phyloP scores from a whole-genome alignment of 2,329 filamentous ascomycete species.

The Colletotrichum sp. region DNA sequence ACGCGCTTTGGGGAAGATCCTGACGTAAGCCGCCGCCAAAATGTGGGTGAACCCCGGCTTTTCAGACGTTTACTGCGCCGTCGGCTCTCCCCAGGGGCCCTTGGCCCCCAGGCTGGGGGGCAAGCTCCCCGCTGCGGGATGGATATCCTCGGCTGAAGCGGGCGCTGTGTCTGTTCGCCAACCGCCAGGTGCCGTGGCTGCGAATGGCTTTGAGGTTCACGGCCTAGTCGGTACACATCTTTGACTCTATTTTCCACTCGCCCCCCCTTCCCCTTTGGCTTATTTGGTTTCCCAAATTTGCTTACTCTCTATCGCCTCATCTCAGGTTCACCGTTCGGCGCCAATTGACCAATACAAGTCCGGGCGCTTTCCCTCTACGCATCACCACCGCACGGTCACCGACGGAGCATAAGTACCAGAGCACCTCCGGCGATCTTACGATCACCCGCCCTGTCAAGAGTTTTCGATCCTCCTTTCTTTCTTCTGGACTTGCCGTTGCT shows the following conservation, averaged over 20 bases:
- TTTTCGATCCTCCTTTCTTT: not conserved
- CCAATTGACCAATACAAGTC: slow-evolving; percentile 11
- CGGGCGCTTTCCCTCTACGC: not conserved
- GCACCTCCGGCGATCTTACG: not conserved
- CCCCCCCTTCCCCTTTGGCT: not conserved
- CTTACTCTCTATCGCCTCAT: not conserved
- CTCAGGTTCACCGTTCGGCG: not conserved
- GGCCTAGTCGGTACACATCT: slow-evolving; percentile 14
- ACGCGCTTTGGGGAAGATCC: not conserved
- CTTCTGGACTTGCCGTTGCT: not conserved
- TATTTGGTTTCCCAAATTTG: not conserved
- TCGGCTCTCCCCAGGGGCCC: slow-evolving; percentile 5
- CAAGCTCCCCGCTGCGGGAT: slow-evolving; percentile 15
- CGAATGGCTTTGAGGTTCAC: slow-evolving; percentile 20
- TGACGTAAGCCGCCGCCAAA: slow-evolving; percentile 14
- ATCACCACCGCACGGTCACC: slow-evolving; percentile 1
- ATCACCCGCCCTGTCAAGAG: not conserved
- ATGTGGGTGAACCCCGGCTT: slow-evolving; percentile 4
- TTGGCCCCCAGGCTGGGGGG: not conserved
- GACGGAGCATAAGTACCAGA: slow-evolving; percentile 13
- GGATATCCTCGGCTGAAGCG: slow-evolving; percentile 29
- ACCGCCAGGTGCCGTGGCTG: slow-evolving; percentile 17
- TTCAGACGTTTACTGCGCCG: not conserved
- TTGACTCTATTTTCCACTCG: slow-evolving; percentile 3
- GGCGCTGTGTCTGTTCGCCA: slow-evolving; percentile 19